A percentile compares a stretch with the other conserved stretches of the same genome.
These are phyloP conservation scores for Grosmannia serpens DNA, from an alignment of 2,329 filamentous ascomycete species.

Conservation along the genomic window DNA sequence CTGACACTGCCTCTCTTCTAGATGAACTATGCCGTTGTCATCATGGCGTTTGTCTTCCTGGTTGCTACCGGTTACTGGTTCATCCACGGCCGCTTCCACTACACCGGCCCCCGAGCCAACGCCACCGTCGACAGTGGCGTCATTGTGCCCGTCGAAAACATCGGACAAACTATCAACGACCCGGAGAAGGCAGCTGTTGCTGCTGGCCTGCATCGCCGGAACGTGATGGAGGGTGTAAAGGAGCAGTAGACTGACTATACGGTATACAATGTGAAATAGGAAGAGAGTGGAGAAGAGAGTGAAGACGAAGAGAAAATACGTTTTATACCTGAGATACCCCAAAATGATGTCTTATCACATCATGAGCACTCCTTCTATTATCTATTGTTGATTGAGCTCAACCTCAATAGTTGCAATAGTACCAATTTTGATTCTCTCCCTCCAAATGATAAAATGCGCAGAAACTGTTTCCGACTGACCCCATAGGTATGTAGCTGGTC, in stretches of 20 bases:
- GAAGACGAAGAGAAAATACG: neutral
- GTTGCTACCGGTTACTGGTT: slow-evolving; percentile 34
- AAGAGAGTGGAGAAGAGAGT: neutral
- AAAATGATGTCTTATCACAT: neutral
- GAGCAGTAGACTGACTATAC: neutral
- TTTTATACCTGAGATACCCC: neutral
- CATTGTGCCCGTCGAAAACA: slow-evolving; percentile 12
- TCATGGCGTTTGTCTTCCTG: slow-evolving; percentile 32
- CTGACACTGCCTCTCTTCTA: slow-evolving; percentile 10
- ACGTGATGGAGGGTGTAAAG: neutral
- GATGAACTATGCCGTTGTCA: slow-evolving; percentile 46
- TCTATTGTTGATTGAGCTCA: neutral
- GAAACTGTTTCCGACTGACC: neutral
- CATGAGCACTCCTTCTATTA: neutral
- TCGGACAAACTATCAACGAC: neutral
- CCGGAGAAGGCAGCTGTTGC: slow-evolving; percentile 6
- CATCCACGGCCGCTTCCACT: slow-evolving; percentile 30
- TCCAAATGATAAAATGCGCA: neutral
- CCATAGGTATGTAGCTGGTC: too few species aligned
- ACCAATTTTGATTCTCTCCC: neutral
- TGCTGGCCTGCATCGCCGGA: slow-evolving; percentile 10
- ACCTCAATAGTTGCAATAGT: neutral
- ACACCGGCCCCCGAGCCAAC: slow-evolving; percentile 31
- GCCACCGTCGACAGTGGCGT: slow-evolving; percentile 16
- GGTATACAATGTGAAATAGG: neutral